Evolutionary conservation across 2,329 filamentous ascomycete species (phyloP).

Genomic region (Microcyclospora tardicrescens): DNA sequence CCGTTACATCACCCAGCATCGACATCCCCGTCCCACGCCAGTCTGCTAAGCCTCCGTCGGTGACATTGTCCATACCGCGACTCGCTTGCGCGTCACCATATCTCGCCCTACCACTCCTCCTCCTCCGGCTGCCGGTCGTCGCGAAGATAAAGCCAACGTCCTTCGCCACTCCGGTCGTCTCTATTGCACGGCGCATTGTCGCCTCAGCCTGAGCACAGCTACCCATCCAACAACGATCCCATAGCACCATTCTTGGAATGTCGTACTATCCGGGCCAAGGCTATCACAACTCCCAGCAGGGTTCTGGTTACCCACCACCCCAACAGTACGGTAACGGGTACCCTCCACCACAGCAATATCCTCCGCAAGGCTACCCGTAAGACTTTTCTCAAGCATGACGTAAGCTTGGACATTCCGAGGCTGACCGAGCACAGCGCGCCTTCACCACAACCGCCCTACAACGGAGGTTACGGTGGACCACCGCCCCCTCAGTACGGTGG

Average conservation of each 20-base stretch:
- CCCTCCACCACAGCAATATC: slow-evolving; percentile 19
- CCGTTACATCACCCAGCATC: too few species aligned
- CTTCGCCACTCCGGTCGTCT: background rate
- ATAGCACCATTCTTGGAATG: slow-evolving; percentile 7
- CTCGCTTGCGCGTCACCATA: too few species aligned
- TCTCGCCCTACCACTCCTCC: too few species aligned
- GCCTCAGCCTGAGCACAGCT: background rate
- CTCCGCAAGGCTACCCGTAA: slow-evolving; percentile 6
- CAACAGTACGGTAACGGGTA: slow-evolving; percentile 13
- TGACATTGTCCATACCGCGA: too few species aligned
- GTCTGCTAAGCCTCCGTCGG: too few species aligned
- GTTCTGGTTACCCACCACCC: slow-evolving; percentile 10
- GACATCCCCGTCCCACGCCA: too few species aligned
- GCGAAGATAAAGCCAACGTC: background rate
- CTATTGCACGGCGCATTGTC: background rate
- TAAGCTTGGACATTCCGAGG: too few species aligned
- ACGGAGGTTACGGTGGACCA: slow-evolving; percentile 29
- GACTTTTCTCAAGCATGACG: too few species aligned
- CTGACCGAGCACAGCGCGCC: slow-evolving; percentile 10
- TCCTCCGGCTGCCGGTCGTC: background rate
- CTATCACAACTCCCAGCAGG: slow-evolving; percentile 18
- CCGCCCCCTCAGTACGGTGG: slow-evolving; percentile 23
- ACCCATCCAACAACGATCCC: too few species aligned
- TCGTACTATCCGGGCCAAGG: slow-evolving; percentile 21
- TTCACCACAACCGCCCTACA: slow-evolving; percentile 28